phyloP scores from a whole-genome alignment of 1,139 yeast species.

The Suhomyces taliae region DNA sequence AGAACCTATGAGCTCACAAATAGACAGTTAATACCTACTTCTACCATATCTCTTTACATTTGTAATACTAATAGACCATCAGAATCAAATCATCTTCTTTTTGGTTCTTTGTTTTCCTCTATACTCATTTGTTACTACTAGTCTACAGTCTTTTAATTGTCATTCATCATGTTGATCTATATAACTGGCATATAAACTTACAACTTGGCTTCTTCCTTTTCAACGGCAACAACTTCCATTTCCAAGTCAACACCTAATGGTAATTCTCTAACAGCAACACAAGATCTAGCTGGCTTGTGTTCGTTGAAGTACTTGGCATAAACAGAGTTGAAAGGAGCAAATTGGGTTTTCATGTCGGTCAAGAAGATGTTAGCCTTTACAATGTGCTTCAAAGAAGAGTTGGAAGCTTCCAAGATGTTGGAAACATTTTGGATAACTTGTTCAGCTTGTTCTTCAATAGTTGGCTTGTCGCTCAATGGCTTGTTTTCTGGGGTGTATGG shows the following conservation, averaged over 20 bases:
- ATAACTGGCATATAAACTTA: slow-evolving; percentile 14
- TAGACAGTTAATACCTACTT: too few species aligned
- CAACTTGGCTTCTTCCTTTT: slow-evolving; percentile 44
- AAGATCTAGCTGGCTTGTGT: slow-evolving; percentile 94
- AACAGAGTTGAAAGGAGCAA: slow-evolving; percentile 78
- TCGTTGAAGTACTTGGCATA: slow-evolving; percentile 76
- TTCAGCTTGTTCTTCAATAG: slow-evolving; percentile 78
- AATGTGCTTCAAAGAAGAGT: slow-evolving; percentile 76
- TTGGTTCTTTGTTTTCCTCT: too few species aligned
- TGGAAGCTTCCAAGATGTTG: slow-evolving; percentile 76
- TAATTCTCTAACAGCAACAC: slow-evolving; percentile 85
- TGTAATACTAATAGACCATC: too few species aligned
- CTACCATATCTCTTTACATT: too few species aligned
- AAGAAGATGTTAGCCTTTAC: slow-evolving; percentile 86
- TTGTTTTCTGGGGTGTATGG: slow-evolving; percentile 85
- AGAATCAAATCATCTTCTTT: too few species aligned
- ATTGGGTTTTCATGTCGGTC: slow-evolving; percentile 77
- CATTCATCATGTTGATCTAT: not conserved
- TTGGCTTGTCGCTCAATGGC: slow-evolving; percentile 66
- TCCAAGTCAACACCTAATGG: slow-evolving; percentile 81
- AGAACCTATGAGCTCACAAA: too few species aligned
- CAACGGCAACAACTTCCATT: slow-evolving; percentile 79
- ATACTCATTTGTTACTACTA: too few species aligned
- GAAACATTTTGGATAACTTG: slow-evolving; percentile 78
- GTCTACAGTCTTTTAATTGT: too few species aligned